These are phyloP conservation scores for Boletellus emodensis DNA, from an alignment of 768 basidiomycete species.

Conservation along the genomic window DNA sequence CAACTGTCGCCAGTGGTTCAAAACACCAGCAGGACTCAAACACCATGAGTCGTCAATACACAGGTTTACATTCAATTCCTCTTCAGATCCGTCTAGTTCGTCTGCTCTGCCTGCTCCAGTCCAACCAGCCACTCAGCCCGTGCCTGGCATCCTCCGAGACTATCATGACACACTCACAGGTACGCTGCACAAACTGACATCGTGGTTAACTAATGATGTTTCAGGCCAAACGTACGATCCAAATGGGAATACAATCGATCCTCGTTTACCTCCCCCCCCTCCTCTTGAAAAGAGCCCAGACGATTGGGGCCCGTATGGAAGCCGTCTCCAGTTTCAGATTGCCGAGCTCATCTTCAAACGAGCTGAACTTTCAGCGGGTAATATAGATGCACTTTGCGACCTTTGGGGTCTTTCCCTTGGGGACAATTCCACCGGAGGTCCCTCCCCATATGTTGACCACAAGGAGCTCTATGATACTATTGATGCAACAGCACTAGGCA, in stretches of 20 bases:
- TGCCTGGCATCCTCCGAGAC: neutral
- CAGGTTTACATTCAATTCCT: neutral
- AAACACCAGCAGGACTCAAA: neutral
- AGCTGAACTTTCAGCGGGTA: neutral
- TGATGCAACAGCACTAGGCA: neutral
- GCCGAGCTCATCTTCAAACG: neutral
- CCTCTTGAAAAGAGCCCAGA: neutral
- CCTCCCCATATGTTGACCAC: neutral
- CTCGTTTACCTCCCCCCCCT: neutral
- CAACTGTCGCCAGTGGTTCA: conserved; percentile 1
- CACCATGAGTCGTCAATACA: neutral
- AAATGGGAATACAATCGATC: neutral
- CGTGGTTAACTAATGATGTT: too few relatives aligned
- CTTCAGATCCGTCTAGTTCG: neutral
- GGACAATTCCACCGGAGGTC: neutral
- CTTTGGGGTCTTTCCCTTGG: neutral
- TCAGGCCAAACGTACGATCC: neutral
- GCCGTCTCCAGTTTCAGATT: neutral
- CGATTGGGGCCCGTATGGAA: neutral
- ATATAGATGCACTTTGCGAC: neutral
- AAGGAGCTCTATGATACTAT: neutral
- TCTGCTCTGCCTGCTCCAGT: too few relatives aligned
- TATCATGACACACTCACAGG: neutral
- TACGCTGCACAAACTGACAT: too few relatives aligned
- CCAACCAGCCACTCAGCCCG: too few relatives aligned